Evolutionary conservation across 768 basidiomycete genomes (phyloP).

Genomic region (Mycena filopes): DNA sequence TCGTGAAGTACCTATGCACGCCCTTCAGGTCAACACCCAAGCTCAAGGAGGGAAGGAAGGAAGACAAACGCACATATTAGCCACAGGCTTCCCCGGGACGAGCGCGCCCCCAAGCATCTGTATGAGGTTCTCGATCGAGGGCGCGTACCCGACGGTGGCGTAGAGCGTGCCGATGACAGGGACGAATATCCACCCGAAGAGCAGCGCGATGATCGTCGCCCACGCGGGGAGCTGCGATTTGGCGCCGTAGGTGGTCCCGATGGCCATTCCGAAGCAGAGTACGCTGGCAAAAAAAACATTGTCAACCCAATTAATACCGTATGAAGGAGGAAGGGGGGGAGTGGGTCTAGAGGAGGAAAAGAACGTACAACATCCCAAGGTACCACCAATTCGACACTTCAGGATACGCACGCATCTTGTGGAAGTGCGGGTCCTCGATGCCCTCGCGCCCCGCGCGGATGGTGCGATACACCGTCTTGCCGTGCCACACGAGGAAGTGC

Average conservation of each 20-base stretch:
- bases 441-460: constrained; percentile 46
- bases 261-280: constrained; percentile 42
- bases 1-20: constrained; percentile 51
- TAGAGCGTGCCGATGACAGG: constrained; percentile 60
- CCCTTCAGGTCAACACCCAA: too few relatives aligned
- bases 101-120: constrained; percentile 59
- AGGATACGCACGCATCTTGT: constrained; percentile 47
- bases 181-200: constrained; percentile 57
- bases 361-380: too few relatives aligned
- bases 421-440: constrained; percentile 50
- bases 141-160: constrained; percentile 54
- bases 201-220: constrained; percentile 51
- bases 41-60: too few relatives aligned
- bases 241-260: constrained; percentile 47
- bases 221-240: constrained; percentile 50
- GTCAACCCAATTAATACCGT: constrained; percentile 50
- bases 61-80: too few relatives aligned
- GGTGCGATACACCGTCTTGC: constrained; percentile 48
- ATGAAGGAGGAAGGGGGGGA: too few relatives aligned
- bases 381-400: too few relatives aligned
- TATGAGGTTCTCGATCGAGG: constrained; percentile 47
- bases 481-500: too few relatives aligned
- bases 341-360: too few relatives aligned
- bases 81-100: constrained; percentile 58
- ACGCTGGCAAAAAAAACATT: constrained; percentile 44